These are phyloP conservation scores for Magnolia sinica DNA, from an alignment of 164 flowering plant genomes.

Conservation along the genomic window DNA sequence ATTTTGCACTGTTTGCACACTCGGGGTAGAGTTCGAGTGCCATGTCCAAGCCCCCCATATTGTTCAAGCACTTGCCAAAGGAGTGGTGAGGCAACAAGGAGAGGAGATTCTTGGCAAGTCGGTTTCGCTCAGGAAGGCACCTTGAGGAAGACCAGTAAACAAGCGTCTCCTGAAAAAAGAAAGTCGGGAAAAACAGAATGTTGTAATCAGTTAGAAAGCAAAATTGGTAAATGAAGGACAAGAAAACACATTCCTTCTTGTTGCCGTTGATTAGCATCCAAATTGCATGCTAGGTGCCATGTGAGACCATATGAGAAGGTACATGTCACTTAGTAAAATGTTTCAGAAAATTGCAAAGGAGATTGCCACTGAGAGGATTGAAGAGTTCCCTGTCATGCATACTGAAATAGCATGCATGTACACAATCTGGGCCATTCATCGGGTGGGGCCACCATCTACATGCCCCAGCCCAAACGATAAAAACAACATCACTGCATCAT, in stretches of 20 bases:
- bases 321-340: too few relatives aligned
- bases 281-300: too few relatives aligned
- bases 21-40: constrained; percentile 77
- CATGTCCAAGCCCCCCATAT: constrained; percentile 82
- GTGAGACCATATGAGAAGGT: too few relatives aligned
- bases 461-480: too few relatives aligned
- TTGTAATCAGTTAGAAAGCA: not conserved
- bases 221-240: not conserved
- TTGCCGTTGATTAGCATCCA: not conserved
- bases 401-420: too few relatives aligned
- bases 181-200: not conserved
- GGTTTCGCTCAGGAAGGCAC: constrained; percentile 74
- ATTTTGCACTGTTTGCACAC: constrained; percentile 46
- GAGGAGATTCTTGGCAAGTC: constrained; percentile 65
- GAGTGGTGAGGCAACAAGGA: constrained; percentile 77
- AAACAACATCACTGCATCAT: too few relatives aligned
- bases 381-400: too few relatives aligned
- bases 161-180: constrained; percentile 59
- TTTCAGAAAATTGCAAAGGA: too few relatives aligned
- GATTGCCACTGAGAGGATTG: too few relatives aligned
- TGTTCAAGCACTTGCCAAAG: constrained; percentile 96
- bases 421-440: too few relatives aligned
- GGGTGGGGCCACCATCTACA: too few relatives aligned
- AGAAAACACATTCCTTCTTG: not conserved
- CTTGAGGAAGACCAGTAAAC: constrained; percentile 99